Base-by-base conservation (phyloP, 1,284 basidiomycete species). In the Apiotrichum gamsii region DNA sequence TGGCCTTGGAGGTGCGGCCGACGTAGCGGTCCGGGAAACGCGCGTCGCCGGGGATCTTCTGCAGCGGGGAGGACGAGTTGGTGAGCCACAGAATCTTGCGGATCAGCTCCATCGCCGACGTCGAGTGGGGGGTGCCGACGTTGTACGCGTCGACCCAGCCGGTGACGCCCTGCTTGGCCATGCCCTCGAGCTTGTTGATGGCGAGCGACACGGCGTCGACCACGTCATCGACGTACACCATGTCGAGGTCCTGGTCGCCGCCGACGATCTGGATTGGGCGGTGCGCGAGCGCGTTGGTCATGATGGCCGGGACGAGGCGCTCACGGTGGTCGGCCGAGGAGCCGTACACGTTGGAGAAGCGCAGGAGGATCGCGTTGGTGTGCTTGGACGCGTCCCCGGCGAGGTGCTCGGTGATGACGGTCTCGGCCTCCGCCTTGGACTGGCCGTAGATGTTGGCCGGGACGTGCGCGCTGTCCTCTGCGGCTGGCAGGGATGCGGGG, bases 221-320 rank as follows among this genome's bases (percentile, higher is more conserved):
- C 8, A 55, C 59, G 35, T 66, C 64, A 29, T 58, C 57, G 14
- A 64, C 59, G 47, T 59, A 56, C 16, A 66, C 53, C 52, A 64
- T 59, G 45, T 57, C 52, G 35, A 59, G 49, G 24, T 62, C 50
- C 41, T 65, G 62, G 31, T 62, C 54, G 5, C 64, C 62, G 6
- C 58, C 63, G n/a, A 61, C 57, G 18, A 64, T 61, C 47, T 67
- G 64, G 25, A 67, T 60, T 0, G 58, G 48, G 18, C 58, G 58
- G 46, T 64, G 56, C 2, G 61, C 45, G 10, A 67, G 39, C 3
- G 61, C 62, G 24, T 60, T 59, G 13, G 45, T 53, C 28, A 62
- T 47, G 33, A 67, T 58, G 13, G 54, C 47, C 0, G 62, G 64
- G 18, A 62, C 53, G 19, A 66, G 49, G 2, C 64, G 51, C 36